Percentiles rank a stretch among this genome's conserved stretches.
These are phyloP conservation scores for Debaryomyces coudertii DNA, from an alignment of 1,139 yeast species.

Conservation along the genomic window DNA sequence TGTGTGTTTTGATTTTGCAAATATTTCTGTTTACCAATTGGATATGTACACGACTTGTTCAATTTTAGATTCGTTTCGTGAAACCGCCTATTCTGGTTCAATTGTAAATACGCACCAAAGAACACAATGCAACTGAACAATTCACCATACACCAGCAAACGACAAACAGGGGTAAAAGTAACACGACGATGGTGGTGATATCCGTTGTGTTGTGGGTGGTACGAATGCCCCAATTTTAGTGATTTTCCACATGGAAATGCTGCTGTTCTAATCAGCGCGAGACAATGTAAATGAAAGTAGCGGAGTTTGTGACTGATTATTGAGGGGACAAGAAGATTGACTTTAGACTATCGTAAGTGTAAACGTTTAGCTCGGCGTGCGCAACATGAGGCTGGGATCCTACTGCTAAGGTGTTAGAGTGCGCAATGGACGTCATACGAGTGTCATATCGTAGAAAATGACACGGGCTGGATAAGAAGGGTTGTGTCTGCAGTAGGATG, in stretches of 20 bases:
- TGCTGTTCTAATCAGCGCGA: background rate
- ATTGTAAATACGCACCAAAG: background rate
- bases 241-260: background rate
- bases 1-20: constrained; percentile 12
- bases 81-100: background rate
- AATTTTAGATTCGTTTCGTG: background rate
- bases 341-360: background rate
- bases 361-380: background rate
- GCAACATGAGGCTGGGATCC: no score
- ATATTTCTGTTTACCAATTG: constrained; percentile 11
- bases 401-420: no score
- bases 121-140: constrained; percentile 2
- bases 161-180: constrained; percentile 1
- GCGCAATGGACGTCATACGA: no score
- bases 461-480: no score
- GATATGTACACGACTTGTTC: constrained; percentile 7
- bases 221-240: background rate
- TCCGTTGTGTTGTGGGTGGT: background rate
- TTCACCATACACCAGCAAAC: background rate
- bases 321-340: background rate
- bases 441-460: no score
- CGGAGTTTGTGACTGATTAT: background rate
- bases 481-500: no score
- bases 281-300: background rate
- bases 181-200: background rate